A percentile compares a stretch with the other conserved stretches of the same genome.
Conservation (phyloP, 1,284 basidiomycete genomes). For the Butyriboletus appendiculatus region DNA sequence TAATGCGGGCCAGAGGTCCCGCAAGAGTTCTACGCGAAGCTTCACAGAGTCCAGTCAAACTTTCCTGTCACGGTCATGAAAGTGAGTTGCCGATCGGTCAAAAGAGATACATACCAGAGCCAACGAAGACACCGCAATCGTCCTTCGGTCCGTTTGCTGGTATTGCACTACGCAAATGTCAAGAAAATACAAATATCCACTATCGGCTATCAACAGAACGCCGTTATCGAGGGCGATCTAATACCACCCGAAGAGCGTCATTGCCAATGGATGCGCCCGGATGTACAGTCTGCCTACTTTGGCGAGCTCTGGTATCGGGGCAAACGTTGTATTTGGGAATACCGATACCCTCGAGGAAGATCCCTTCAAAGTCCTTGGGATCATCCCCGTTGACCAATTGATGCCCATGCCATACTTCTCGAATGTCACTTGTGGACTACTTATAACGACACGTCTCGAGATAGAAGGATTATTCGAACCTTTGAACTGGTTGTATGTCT, state of each 20-base stretch:
- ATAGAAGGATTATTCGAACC: conserved; percentile 39
- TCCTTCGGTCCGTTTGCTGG: conserved; percentile 95
- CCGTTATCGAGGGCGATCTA: conserved; percentile 70
- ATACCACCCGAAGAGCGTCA: neutral
- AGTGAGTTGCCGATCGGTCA: neutral
- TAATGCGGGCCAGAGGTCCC: conserved; percentile 78
- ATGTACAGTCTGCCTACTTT: no score
- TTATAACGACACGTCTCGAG: neutral
- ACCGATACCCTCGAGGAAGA: conserved; percentile 83
- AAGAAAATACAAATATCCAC: neutral
- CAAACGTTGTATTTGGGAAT: conserved; percentile 49
- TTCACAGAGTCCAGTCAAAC: conserved; percentile 85
- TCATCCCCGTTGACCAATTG: conserved; percentile 72
- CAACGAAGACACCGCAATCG: conserved; percentile 85
- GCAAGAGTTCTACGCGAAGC: conserved; percentile 72
- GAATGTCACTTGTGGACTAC: conserved; percentile 58
- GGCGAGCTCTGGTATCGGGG: no score
- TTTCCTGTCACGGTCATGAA: conserved; percentile 49
- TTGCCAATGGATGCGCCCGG: neutral
- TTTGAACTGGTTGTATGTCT: conserved; percentile 92
- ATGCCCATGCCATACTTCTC: conserved; percentile 78
- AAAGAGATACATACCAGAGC: conserved; percentile 50
- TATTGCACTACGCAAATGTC: conserved; percentile 60
- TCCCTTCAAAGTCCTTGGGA: conserved; percentile 66
- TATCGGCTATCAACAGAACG: conserved; percentile 85